Evolutionary conservation across 176 grass and related monocot genomes (phyloP).

Genomic region (Cenchrus fungigraminus): DNA sequence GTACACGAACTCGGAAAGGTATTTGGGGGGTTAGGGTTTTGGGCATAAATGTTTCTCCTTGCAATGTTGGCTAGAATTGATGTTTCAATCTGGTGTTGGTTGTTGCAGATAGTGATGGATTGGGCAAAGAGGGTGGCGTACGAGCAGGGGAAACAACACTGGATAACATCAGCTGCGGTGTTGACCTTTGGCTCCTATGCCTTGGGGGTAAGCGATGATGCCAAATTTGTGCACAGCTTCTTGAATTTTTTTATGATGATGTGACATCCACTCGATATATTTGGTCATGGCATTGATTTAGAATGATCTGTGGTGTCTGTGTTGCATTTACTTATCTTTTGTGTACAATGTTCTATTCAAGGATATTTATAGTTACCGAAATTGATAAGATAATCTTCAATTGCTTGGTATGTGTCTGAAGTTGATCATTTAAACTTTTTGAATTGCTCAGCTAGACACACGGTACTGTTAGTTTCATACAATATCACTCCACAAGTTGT

Average conservation of each 20-base stretch:
- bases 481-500: background rate
- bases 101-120: conserved; percentile 67
- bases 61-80: background rate
- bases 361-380: conserved; percentile 2
- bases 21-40: conserved; percentile 26
- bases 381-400: background rate
- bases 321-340: conserved; percentile 36
- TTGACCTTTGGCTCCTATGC: conserved; percentile 81
- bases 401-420: background rate
- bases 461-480: background rate
- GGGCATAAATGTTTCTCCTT: conserved; percentile 29
- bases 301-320: conserved; percentile 9
- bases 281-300: conserved; percentile 31
- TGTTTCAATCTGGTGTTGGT: conserved; percentile 12
- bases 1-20: conserved; percentile 67
- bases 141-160: conserved; percentile 36
- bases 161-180: conserved; percentile 54
- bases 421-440: too few species aligned
- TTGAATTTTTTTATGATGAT: conserved; percentile 18
- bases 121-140: conserved; percentile 71
- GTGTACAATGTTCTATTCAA: conserved; percentile 13
- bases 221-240: conserved; percentile 22
- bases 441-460: background rate
- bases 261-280: conserved; percentile 19
- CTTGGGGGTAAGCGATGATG: conserved; percentile 65